Evolutionary conservation across 257 asterid species (phyloP).

Genomic region (Lavandula angustifolia): DNA sequence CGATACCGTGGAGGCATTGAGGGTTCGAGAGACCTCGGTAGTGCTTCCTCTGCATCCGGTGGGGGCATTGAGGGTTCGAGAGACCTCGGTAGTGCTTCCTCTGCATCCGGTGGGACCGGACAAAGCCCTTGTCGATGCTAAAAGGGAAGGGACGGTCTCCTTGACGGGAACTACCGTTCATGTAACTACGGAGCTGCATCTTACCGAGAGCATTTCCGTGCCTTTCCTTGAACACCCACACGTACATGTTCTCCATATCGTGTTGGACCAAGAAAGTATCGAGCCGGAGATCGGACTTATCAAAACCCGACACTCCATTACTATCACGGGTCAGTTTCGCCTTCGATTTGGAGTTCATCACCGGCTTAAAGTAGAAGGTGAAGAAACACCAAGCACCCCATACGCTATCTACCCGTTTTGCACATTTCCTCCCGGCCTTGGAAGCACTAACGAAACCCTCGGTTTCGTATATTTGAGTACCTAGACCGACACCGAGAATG

Average conservation of each 20-base stretch:
- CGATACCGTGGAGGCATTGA: slow-evolving; percentile 74
- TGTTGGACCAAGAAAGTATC: slow-evolving; percentile 78
- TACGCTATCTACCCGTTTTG: slow-evolving; percentile 61
- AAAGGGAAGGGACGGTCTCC: slow-evolving; percentile 78
- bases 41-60: slow-evolving; percentile 74
- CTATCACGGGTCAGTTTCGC: slow-evolving; percentile 52
- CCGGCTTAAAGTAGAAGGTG: slow-evolving; percentile 77
- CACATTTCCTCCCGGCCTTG: slow-evolving; percentile 56
- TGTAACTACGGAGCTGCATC: slow-evolving; percentile 78
- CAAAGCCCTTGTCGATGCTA: slow-evolving; percentile 67
- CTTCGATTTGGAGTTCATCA: slow-evolving; percentile 63
- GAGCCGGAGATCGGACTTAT: slow-evolving; percentile 62
- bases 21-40: slow-evolving; percentile 77
- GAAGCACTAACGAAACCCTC: slow-evolving; percentile 51
- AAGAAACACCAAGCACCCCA: slow-evolving; percentile 94
- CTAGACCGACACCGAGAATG: slow-evolving; percentile 66
- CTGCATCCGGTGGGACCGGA: slow-evolving; percentile 74
- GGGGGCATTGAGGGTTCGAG: slow-evolving; percentile 77
- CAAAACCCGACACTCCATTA: slow-evolving; percentile 66
- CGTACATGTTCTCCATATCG: slow-evolving; percentile 84
- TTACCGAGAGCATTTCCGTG: slow-evolving; percentile 82
- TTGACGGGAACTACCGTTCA: slow-evolving; percentile 80
- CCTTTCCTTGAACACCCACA: slow-evolving; percentile 84
- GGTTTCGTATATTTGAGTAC: slow-evolving; percentile 54
- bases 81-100: slow-evolving; percentile 75